Conservation (phyloP, 306 rosid genomes). For the Vachellia pachyceras region DNA sequence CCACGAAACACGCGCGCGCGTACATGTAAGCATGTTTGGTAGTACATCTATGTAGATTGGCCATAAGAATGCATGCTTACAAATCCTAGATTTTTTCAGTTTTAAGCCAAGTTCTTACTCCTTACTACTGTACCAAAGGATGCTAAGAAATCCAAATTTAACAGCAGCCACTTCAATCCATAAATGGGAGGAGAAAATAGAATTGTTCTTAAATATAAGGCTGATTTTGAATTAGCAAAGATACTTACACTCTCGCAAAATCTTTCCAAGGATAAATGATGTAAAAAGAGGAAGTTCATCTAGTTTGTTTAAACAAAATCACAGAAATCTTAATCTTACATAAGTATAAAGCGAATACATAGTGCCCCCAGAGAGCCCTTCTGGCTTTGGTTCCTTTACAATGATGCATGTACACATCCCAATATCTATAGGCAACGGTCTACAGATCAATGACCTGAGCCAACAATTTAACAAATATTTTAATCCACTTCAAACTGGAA, state of each 20-base stretch:
- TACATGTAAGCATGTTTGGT: too few species aligned
- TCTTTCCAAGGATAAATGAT: not conserved
- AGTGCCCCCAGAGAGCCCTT: conserved; percentile 59
- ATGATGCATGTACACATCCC: conserved; percentile 88
- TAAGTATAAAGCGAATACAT: conserved; percentile 83
- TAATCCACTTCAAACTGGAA: not conserved
- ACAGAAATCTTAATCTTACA: conserved; percentile 52
- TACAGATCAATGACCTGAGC: conserved; percentile 72
- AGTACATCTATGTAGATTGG: not conserved
- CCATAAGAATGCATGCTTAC: not conserved
- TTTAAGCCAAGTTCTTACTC: not conserved
- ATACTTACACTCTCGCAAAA: not conserved
- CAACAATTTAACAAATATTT: not conserved
- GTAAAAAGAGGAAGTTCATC: not conserved
- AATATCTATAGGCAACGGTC: conserved; percentile 85
- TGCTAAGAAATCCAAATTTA: not conserved
- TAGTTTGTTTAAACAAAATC: not conserved
- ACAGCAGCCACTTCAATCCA: conserved; percentile 5
- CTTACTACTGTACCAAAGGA: not conserved
- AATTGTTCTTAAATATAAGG: not conserved
- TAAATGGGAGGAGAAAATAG: not conserved
- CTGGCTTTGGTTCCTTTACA: conserved; percentile 67
- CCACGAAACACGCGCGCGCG: too few species aligned
- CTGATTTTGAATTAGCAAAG: not conserved
- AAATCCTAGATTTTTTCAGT: not conserved